Evolutionary conservation across 768 basidiomycete genomes (phyloP).

Genomic region (Mycena indigotica): DNA sequence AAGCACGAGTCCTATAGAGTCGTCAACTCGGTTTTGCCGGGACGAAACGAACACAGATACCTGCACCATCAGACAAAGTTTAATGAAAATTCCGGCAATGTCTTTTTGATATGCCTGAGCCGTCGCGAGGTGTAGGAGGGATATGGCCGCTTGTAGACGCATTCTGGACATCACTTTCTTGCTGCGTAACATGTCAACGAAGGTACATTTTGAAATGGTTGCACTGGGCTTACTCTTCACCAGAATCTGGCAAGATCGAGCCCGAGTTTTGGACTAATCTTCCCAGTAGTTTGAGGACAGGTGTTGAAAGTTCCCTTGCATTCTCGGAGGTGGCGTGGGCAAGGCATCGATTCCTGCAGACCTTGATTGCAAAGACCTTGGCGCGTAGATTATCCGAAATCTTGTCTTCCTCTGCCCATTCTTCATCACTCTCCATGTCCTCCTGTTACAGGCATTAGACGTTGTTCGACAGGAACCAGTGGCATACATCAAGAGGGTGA

Average conservation of each 20-base stretch:
- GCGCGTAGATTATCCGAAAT: conserved; percentile 62
- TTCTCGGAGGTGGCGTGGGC: conserved; percentile 60
- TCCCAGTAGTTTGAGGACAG: conserved; percentile 75
- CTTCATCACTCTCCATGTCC: conserved; percentile 61
- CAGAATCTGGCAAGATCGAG: conserved; percentile 47
- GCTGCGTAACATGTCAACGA: conserved; percentile 35
- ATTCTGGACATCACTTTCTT: conserved; percentile 71
- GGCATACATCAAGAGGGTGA: conserved; percentile 47
- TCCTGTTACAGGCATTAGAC: conserved; percentile 41
- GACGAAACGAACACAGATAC: conserved; percentile 41
- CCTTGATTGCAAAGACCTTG: conserved; percentile 76
- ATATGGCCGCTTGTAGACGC: conserved; percentile 80
- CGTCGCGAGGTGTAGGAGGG: conserved; percentile 75
- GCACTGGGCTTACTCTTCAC: conserved; percentile 55
- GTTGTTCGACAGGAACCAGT: not conserved
- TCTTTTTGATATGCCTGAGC: conserved; percentile 57
- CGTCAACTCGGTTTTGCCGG: conserved; percentile 1
- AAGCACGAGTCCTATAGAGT: conserved; percentile 77
- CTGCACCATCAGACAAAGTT: conserved; percentile 75
- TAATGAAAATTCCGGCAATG: conserved; percentile 63
- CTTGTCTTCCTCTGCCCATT: conserved; percentile 77
- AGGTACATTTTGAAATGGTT: conserved; percentile 18
- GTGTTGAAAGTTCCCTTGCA: conserved; percentile 68
- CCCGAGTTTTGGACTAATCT: conserved; percentile 73
- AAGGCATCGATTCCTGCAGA: conserved; percentile 79